Evolutionary conservation across 331 rosid genomes (phyloP).

Genomic region (Stylosanthes scabra): DNA sequence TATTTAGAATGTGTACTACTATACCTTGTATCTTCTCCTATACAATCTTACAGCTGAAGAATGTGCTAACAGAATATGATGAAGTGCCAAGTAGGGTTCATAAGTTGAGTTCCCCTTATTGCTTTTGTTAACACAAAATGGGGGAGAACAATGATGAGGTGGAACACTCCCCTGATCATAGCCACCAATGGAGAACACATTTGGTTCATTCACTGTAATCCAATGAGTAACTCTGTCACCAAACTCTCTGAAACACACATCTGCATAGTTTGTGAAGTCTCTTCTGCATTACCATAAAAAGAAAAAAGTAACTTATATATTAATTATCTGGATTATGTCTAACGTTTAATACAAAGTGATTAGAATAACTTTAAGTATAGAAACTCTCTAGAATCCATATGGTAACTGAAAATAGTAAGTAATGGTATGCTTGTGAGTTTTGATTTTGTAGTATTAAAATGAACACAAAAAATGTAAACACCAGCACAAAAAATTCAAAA

Average conservation of each 20-base stretch:
- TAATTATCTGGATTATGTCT: background rate
- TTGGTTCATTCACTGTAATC: slow-evolving; percentile 52
- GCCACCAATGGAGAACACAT: slow-evolving; percentile 30
- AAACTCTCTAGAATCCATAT: too few relatives aligned
- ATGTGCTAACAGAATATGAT: slow-evolving; percentile 52
- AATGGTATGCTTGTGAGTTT: too few relatives aligned
- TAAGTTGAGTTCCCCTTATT: slow-evolving; percentile 50
- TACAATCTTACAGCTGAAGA: slow-evolving; percentile 53
- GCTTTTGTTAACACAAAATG: slow-evolving; percentile 29
- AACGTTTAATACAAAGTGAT: too few relatives aligned
- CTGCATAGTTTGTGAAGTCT: slow-evolving; percentile 57
- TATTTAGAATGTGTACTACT: too few relatives aligned
- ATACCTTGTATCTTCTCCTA: slow-evolving; percentile 42
- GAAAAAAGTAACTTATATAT: background rate
- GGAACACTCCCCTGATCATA: slow-evolving; percentile 41
- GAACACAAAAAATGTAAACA: too few relatives aligned
- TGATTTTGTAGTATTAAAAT: too few relatives aligned
- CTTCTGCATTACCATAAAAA: slow-evolving; percentile 40
- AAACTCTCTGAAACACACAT: slow-evolving; percentile 59
- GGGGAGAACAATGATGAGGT: slow-evolving; percentile 49
- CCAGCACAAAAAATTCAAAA: too few relatives aligned
- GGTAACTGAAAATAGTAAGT: too few relatives aligned
- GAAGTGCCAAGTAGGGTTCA: slow-evolving; percentile 53
- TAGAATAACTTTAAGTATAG: too few relatives aligned
- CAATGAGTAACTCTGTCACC: slow-evolving; percentile 56